Evolutionary conservation across 2,329 filamentous ascomycete species (phyloP).

Genomic region (Botrytis deweyae): DNA sequence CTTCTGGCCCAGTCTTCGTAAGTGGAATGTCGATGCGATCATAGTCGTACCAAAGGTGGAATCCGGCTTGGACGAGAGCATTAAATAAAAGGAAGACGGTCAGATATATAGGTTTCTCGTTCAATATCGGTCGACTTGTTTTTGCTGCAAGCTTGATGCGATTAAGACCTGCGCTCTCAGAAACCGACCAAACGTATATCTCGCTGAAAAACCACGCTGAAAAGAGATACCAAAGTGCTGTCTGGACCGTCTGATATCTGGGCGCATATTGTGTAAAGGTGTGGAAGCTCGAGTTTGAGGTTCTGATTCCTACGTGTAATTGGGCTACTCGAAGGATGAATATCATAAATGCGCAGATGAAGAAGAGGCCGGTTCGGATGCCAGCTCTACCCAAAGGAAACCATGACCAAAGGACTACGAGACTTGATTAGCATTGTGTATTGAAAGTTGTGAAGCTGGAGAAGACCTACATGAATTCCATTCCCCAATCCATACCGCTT

Average conservation of each 20-base stretch:
- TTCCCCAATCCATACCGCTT: conserved; percentile 67
- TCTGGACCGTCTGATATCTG: conserved; percentile 60
- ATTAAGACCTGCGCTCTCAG: conserved; percentile 59
- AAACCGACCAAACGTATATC: conserved; percentile 73
- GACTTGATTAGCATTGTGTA: conserved; percentile 13
- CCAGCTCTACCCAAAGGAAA: conserved; percentile 77
- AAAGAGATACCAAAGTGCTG: conserved; percentile 71
- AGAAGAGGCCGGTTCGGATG: conserved; percentile 72
- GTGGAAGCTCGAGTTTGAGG: conserved; percentile 65
- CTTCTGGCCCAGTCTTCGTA: conserved; percentile 39
- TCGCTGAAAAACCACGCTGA: conserved; percentile 80
- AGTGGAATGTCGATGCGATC: conserved; percentile 56
- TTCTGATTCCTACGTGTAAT: conserved; percentile 72
- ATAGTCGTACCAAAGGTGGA: conserved; percentile 71
- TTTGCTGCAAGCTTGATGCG: conserved; percentile 71
- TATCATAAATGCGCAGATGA: conserved; percentile 71
- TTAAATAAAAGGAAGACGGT: conserved; percentile 68
- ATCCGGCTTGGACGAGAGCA: conserved; percentile 65
- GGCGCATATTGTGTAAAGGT: conserved; percentile 60
- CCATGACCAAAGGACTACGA: conserved; percentile 79
- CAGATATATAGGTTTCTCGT: conserved; percentile 83
- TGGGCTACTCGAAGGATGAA: conserved; percentile 85
- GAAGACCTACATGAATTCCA: conserved; percentile 58
- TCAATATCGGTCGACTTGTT: conserved; percentile 72
- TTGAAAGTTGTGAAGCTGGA: conserved; percentile 15